Conservation (phyloP, 2,329 filamentous ascomycete genomes). For the Bretziella fagacearum region DNA sequence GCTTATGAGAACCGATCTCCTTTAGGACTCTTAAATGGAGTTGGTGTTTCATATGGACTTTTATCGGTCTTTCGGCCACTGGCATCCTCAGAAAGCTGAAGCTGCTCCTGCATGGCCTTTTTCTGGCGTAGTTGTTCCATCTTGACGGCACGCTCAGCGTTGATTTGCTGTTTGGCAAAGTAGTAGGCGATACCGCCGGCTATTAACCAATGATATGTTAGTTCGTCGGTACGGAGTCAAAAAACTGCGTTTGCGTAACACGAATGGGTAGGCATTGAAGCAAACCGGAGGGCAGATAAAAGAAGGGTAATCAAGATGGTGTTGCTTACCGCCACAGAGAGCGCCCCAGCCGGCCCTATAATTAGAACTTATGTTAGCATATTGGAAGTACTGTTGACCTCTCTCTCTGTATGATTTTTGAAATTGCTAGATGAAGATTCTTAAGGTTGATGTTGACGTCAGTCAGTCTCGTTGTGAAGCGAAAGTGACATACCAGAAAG, state of each 20-base stretch:
- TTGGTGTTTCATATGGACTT: constrained; percentile 54
- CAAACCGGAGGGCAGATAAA: neutral
- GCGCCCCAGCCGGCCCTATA: constrained; percentile 79
- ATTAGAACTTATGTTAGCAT: constrained; percentile 7
- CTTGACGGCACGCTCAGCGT: constrained; percentile 64
- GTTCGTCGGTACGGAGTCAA: neutral
- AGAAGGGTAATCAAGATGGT: neutral
- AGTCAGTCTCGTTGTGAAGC: neutral
- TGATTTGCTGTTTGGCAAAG: constrained; percentile 90
- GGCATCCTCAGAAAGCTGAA: constrained; percentile 7
- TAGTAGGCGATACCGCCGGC: constrained; percentile 86
- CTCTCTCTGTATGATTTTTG: too few relatives aligned
- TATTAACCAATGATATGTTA: constrained; percentile 21
- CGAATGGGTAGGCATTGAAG: neutral
- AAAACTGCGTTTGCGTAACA: too few relatives aligned
- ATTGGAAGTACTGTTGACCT: too few relatives aligned
- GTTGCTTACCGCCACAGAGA: constrained; percentile 56
- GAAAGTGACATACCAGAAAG: constrained; percentile 40
- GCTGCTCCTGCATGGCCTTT: constrained; percentile 32
- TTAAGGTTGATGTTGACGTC: neutral
- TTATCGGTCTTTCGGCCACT: constrained; percentile 21
- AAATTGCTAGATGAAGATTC: neutral
- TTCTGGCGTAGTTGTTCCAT: constrained; percentile 50
- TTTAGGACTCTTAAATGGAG: constrained; percentile 60
- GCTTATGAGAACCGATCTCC: constrained; percentile 68